phyloP scores from a whole-genome alignment of 805 yeast genomes.

The Tetrapisispora namnaoensis region DNA sequence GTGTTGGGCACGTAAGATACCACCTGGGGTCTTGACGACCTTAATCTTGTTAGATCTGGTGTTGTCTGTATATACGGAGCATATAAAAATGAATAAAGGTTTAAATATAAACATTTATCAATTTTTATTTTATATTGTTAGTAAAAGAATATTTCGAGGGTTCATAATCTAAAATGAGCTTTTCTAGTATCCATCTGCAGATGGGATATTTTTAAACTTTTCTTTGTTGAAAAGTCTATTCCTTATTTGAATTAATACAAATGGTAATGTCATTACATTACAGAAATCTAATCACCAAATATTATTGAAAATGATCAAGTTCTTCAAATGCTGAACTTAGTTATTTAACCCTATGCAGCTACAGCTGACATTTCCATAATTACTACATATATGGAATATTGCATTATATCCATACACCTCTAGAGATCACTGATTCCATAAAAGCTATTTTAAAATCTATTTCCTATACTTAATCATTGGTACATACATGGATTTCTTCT shows the following conservation, averaged over 20 bases:
- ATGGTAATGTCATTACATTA: too few species aligned
- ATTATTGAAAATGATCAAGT: too few species aligned
- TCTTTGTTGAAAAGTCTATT: too few species aligned
- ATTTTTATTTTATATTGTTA: slow-evolving; percentile 3
- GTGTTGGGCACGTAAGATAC: slow-evolving; percentile 96
- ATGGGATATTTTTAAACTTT: too few species aligned
- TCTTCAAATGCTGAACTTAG: too few species aligned
- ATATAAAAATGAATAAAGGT: background rate
- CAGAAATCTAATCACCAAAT: too few species aligned
- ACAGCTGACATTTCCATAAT: background rate
- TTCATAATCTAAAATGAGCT: background rate
- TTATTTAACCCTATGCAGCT: background rate
- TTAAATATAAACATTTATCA: background rate
- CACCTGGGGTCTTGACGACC: slow-evolving; percentile 99
- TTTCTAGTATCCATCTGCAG: too few species aligned
- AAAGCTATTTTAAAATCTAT: background rate
- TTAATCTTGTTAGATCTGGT: slow-evolving; percentile 99
- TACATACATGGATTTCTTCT: slow-evolving; percentile 98
- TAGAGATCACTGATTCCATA: background rate
- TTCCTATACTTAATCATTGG: background rate
- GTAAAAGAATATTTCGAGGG: background rate
- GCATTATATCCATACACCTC: background rate
- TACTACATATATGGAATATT: background rate
- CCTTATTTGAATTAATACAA: too few species aligned
- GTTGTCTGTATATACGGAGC: slow-evolving; percentile 56